Evolutionary conservation across 2,329 filamentous ascomycete genomes (phyloP), one percentile per base, ranked within the genome.

Genomic region (Colletotrichum tropicicola): DNA sequence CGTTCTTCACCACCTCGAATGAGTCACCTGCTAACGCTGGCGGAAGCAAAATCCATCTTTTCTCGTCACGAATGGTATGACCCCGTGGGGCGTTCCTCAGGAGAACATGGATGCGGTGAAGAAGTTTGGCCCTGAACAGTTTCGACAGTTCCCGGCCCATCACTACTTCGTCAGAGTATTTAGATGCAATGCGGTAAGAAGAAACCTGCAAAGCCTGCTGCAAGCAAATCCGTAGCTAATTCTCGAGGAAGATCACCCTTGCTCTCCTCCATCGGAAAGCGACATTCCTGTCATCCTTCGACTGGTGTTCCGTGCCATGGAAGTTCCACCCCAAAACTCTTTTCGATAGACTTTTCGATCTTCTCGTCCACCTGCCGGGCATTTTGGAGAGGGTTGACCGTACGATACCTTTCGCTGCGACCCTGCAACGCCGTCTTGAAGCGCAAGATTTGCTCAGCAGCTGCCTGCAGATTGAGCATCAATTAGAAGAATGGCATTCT

Each of bases 91-190:
- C 65, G 72, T 77, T 17, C 71, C 77, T 2, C 69, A 77, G 1
- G 70, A 75, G 15, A 73, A 80, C 35, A 69, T 70, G 54, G 77
- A 78, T 61, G 32, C 39, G 9, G 73, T 86, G 52, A 77, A 77
- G 48, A 77, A 76, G 23, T 72, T 77, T 17, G 85, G 85, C 0
- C 83, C 86, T 0, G 73, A 75, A 3, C 72, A 75, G 43, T 88
- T 86, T 65, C 77, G 77, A 37, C 73, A 73, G 0, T 88, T 88
- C 56, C 86, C 86, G 2, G 78, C 82, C 10, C 86, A 88, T 62
- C 85, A 88, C 69, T 87, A 86, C 70, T 88, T 88, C 59, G 80
- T 82, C 23, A 80, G 85, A 10, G 79, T 88, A 5, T 88, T 84
- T 68, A 81, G 86, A 23, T 84, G 82, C 13, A 80, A 77, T 49